Percentiles rank a stretch among this genome's conserved stretches.
Evolutionary conservation across 352 stramenopile species (phyloP).

Genomic region (Thalassiosira sp.): DNA sequence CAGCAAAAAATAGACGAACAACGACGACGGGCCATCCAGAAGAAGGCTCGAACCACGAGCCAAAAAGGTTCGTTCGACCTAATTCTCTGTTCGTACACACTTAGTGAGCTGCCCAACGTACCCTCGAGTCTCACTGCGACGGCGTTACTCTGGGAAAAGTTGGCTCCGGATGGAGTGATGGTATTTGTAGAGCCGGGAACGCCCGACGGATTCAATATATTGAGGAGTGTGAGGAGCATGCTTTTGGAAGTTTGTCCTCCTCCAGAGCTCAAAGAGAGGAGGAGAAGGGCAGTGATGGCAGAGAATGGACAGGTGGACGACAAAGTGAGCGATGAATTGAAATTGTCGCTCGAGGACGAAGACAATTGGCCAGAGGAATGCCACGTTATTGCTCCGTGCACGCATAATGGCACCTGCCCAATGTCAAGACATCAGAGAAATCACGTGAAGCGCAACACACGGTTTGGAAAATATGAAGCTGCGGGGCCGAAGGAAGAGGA

Average conservation of each 20-base stretch:
- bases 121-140: conserved; percentile 55
- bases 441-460: conserved; percentile 43
- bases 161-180: conserved; percentile 64
- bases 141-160: conserved; percentile 73
- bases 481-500: neutral
- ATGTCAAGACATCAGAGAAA: conserved; percentile 67
- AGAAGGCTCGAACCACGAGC: conserved; percentile 16
- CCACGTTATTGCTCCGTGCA: conserved; percentile 80
- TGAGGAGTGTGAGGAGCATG: conserved; percentile 72
- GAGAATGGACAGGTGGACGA: conserved; percentile 1
- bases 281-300: conserved; percentile 15
- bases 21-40: conserved; percentile 8
- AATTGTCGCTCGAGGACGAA: neutral
- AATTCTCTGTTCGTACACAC: conserved; percentile 65
- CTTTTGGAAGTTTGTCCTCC: conserved; percentile 75
- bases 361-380: conserved; percentile 47
- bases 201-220: conserved; percentile 74
- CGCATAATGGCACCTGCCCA: conserved; percentile 75
- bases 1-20: conserved; percentile 36
- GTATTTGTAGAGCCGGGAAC: conserved; percentile 80
- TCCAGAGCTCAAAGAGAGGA: conserved; percentile 16
- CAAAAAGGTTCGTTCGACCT: conserved; percentile 73
- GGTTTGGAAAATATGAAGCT: conserved; percentile 38
- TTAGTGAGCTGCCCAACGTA: conserved; percentile 65
- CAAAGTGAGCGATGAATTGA: conserved; percentile 6